Base-by-base conservation (phyloP, 2,329 filamentous ascomycete genomes). In the Cercospora berteroae region DNA sequence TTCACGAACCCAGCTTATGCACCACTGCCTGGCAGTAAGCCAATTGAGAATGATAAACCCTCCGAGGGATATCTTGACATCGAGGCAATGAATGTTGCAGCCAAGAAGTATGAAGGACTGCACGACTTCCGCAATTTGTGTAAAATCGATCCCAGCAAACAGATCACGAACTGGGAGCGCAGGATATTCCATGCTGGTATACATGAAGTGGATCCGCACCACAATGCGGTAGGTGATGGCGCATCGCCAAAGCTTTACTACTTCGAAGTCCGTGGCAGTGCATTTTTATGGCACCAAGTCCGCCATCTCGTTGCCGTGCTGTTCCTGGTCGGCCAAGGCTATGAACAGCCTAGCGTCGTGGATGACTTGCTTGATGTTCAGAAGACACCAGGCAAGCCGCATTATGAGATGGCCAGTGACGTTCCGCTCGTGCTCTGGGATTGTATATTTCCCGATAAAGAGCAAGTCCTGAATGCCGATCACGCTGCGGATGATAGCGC, bases 51-150 rank as follows among this genome's bases (percentile, higher is more conserved):
- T 52, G 64, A 61, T 5, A 64, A 52, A 33, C 59, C 29, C 48
- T 71, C 72, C 75, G 86, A 89, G 71, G 94, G 93, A 36, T 95
- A 90, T 88, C 86, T 99, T 6, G 90, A 98, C 80, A 91, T 98
- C 65, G 89, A 88, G 0, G 90, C 90, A 39, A 99, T 99, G 95
- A 86, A 88, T 18, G 81, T 88, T 74, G 95, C 92, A 0, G 95
- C 94, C 25, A 89, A 88, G 77, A 83, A 88, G 60, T 94, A 92
- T 72, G 87, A 93, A 73, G 95, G 95, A 5, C 79, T 89, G 61
- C 92, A 98, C 79, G 95, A 99, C 81, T 99, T 98, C 81, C 88
- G 95, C 68, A 99, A 99, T 79, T 91, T 98, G 77, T 98, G 95
- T 85, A 97, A 97, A 80, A 84, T 98, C 67, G 95, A 99, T 80